A percentile compares a stretch with the other conserved stretches of the same genome.
These are phyloP conservation scores for Turritis glabra DNA, from an alignment of 345 rosid species.

Conservation along the genomic window DNA sequence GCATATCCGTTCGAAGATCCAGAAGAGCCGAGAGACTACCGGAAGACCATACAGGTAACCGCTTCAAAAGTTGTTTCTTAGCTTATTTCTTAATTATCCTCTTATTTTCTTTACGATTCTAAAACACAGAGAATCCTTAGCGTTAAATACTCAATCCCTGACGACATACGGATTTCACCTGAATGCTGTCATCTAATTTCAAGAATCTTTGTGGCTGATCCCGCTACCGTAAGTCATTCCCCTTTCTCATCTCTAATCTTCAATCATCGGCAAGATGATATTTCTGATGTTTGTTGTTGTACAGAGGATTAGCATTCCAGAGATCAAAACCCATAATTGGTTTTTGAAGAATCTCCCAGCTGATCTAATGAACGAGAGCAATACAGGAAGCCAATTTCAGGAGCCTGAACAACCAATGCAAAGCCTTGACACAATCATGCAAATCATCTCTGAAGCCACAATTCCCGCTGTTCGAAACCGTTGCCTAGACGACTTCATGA, in stretches of 20 bases:
- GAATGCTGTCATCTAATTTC: conserved; percentile 85
- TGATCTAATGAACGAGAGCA: conserved; percentile 66
- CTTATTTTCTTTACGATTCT: background rate
- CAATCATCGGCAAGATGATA: background rate
- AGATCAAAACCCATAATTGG: conserved; percentile 79
- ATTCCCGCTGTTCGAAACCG: conserved; percentile 64
- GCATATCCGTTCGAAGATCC: conserved; percentile 97
- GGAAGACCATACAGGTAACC: conserved; percentile 78
- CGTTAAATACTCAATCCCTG: conserved; percentile 88
- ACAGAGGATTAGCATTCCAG: conserved; percentile 89
- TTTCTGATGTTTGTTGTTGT: conserved; percentile 19
- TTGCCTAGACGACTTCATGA: conserved; percentile 54
- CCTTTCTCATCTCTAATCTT: background rate
- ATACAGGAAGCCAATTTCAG: conserved; percentile 56
- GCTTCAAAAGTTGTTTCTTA: background rate
- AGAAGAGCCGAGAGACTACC: conserved; percentile 84
- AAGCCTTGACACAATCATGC: conserved; percentile 84
- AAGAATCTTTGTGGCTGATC: conserved; percentile 82
- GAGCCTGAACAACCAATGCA: conserved; percentile 93
- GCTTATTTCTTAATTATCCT: background rate
- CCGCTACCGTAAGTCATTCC: conserved; percentile 54
- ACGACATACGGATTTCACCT: conserved; percentile 63
- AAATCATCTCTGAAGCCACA: conserved; percentile 89
- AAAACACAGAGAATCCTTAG: conserved; percentile 69
- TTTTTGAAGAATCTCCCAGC: conserved; percentile 89